These are phyloP conservation scores for Apiotrichum brassicae DNA, from an alignment of 1,284 basidiomycete species.

Conservation along the genomic window DNA sequence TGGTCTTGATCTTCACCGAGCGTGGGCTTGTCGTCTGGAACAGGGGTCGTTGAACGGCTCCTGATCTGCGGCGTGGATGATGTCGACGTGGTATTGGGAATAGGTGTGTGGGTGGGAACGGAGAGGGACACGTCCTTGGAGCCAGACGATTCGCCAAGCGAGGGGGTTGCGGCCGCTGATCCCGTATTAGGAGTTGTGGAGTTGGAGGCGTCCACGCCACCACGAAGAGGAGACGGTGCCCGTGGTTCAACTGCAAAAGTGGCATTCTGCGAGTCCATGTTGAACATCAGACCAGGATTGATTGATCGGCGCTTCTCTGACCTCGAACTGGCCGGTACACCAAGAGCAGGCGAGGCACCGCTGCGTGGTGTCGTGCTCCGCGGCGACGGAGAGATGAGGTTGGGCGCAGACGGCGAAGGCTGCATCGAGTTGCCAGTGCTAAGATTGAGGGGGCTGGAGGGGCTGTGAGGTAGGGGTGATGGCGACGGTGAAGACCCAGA, in stretches of 20 bases:
- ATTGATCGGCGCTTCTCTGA: conserved; percentile 45
- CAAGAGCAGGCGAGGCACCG: conserved; percentile 23
- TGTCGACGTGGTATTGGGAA: neutral
- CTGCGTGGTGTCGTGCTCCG: conserved; percentile 6
- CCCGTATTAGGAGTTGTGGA: neutral
- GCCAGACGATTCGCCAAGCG: neutral
- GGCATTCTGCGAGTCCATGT: conserved; percentile 34
- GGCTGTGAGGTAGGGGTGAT: neutral
- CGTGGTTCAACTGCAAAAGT: conserved; percentile 34
- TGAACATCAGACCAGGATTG: conserved; percentile 46
- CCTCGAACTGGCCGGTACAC: conserved; percentile 32
- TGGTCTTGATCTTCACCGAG: neutral
- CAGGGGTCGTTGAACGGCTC: neutral
- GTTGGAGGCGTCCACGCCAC: neutral
- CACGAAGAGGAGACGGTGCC: conserved; percentile 44
- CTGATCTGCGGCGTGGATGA: neutral
- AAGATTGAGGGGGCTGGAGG: neutral
- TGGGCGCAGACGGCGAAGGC: neutral
- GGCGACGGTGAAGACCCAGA: neutral
- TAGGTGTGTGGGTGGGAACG: no score
- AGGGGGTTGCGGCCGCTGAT: neutral
- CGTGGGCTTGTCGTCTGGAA: neutral
- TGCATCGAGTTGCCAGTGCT: neutral
- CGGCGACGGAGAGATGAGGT: neutral
- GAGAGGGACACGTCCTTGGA: neutral